Evolutionary conservation across 73 alveolate genomes (phyloP), one percentile per base, ranked within the genome.

Genomic region (Paramecium pentaurelia): DNA sequence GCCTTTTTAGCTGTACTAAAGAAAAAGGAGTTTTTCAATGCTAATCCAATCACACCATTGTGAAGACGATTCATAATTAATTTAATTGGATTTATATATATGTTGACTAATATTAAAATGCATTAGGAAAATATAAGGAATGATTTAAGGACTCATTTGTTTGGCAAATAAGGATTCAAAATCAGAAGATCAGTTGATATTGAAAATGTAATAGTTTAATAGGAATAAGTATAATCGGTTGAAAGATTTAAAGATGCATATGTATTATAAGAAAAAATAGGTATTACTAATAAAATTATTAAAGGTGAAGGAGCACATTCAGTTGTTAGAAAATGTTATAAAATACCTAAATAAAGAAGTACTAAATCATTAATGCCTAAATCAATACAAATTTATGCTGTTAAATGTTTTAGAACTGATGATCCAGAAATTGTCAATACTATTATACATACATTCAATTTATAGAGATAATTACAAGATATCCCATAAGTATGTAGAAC

Each of bases 1-100:
- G 86, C 92, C 86, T 89, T 89, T 88, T 89, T 89, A 22, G 90
- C 77, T 6, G 71, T 47, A 47, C 91, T 80, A 80, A 80, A 80
- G 49, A n/a, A 73, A 4, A 10, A 8, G 18, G 54, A 16, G 28
- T 73, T 73, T 44, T 73, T 73, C 1, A 73, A 36, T n/a, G 60
- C 87, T 18, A 73, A 73, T 73, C 87, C 87, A 6, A 73, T 38
- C 47, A 73, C 87, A 38, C 87, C 87, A 73, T 73, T 73, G 4
- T 64, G 16, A 37, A 73, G 60, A 30, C 60, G 40, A 40, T 73
- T 73, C 87, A 73, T 73, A 36, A 37, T 16, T 73, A 30, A 54
- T 36, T 73, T 30, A 73, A 30, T 73, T 37, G 60, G 38, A 73
- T 73, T 30, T 37, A 36, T 28, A 54, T 54, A 54, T 54, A 40